Evolutionary conservation across 176 grass and related monocot genomes (phyloP), one percentile per base, ranked within the genome.

Genomic region (Paspalum notatum): DNA sequence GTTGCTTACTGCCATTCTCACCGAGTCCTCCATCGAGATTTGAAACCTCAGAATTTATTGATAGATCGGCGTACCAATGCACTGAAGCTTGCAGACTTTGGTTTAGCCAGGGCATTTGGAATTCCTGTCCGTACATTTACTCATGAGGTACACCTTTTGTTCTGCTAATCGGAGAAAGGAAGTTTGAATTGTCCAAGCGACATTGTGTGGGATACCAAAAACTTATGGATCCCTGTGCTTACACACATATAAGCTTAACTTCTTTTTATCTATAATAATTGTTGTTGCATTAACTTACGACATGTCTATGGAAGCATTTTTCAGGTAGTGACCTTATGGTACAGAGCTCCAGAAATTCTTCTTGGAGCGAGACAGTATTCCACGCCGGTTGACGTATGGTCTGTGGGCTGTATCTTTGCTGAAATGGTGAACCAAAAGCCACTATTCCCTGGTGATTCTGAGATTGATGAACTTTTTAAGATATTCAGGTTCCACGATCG

Each of bases 11-110:
- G 94, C 55, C 94, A 97, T 71, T 94, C 94, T 81, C 94, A 94
- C 84, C 90, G 94, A 86, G 89, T 97, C 85, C 91, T 97, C 80
- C 94, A 97, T 82, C 89, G 94, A 74, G 94, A 97, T 83, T 88
- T 97, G 82, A 97, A 97, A 81, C 94, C 94, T 81, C 94, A 97
- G 75, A 97, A 97, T 90, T 91, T 97, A 66, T 75, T 97, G 85
- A 97, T 97, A 75, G 94, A 97, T 78, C 91, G 62, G 43, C 89
- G 85, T 63, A 94, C 82, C 79, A 97, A 97, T 88, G 79, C 89
- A 46, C 78, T 97, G 79, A 97, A 97, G 87, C 91, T 97, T 86
- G 94, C 94, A 38, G 94, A 97, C 76, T 97, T 97, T 84, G 94
- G 94, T 75, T 90, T 97, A 83, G 91, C 94, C 48, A 86, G 94